Evolutionary conservation across 2,329 filamentous ascomycete species (phyloP).

Genomic region (Beauveria pseudobassiana): DNA sequence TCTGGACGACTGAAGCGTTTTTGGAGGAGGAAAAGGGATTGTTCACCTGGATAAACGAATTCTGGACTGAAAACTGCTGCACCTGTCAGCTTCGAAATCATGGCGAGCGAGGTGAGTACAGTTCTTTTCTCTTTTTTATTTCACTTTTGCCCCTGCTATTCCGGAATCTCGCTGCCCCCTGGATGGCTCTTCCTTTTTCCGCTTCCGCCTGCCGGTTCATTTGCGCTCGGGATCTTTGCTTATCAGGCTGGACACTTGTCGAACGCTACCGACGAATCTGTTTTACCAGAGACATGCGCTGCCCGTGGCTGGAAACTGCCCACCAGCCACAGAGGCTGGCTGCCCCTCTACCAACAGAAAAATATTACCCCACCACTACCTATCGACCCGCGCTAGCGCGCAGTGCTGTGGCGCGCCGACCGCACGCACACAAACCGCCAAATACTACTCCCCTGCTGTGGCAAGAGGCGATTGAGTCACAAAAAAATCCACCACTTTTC

Average conservation of each 20-base stretch:
- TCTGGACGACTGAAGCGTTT: background rate
- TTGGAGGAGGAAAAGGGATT: too few species aligned
- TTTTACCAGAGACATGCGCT: too few species aligned
- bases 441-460: background rate
- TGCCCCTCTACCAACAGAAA: background rate
- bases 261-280: too few species aligned
- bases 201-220: too few species aligned
- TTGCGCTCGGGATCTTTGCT: too few species aligned
- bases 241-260: too few species aligned
- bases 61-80: background rate
- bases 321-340: too few species aligned
- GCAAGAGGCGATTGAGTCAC: constrained; percentile 6
- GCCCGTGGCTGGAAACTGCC: too few species aligned
- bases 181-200: too few species aligned
- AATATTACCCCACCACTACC: constrained; percentile 2
- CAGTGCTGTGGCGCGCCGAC: background rate
- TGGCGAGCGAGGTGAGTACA: constrained; percentile 10
- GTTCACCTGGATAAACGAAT: background rate
- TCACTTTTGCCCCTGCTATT: background rate
- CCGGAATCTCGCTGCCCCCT: too few species aligned
- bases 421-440: background rate
- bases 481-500: constrained; percentile 8
- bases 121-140: too few species aligned
- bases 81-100: background rate
- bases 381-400: background rate